A percentile compares a stretch with the other conserved stretches of the same genome.
These are phyloP conservation scores for Myriosclerotinia curreyana DNA, from an alignment of 2,329 filamentous ascomycete species.

Conservation along the genomic window DNA sequence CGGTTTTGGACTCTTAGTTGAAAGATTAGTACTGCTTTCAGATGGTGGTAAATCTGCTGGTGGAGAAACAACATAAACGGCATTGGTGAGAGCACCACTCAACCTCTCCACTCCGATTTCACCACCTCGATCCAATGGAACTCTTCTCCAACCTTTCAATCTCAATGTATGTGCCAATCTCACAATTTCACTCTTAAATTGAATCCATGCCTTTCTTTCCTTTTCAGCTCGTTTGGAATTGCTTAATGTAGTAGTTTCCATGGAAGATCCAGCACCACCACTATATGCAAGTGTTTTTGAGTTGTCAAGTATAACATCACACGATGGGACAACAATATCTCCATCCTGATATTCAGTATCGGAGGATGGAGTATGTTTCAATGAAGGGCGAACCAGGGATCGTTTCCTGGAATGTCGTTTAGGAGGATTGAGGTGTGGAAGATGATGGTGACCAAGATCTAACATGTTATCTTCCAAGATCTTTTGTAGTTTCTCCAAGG, in stretches of 20 bases:
- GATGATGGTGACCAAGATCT: slow-evolving; percentile 38
- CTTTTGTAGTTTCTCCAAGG: slow-evolving; percentile 75
- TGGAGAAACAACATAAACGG: slow-evolving; percentile 89
- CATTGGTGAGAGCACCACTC: slow-evolving; percentile 92
- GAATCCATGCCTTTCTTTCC: slow-evolving; percentile 74
- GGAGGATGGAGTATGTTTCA: slow-evolving; percentile 55
- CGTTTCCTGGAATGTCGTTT: slow-evolving; percentile 28
- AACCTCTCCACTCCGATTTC: slow-evolving; percentile 69
- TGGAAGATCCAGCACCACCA: slow-evolving; percentile 43
- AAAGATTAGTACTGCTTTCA: slow-evolving; percentile 36
- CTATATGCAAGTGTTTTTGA: slow-evolving; percentile 82
- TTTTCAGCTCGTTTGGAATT: slow-evolving; percentile 54
- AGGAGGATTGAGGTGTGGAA: slow-evolving; percentile 31
- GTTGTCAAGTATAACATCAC: slow-evolving; percentile 84
- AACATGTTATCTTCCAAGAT: slow-evolving; percentile 69
- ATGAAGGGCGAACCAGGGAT: slow-evolving; percentile 26
- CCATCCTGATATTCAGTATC: slow-evolving; percentile 83
- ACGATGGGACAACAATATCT: slow-evolving; percentile 79
- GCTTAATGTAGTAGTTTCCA: slow-evolving; percentile 42
- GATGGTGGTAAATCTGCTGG: slow-evolving; percentile 56
- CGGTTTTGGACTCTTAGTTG: slow-evolving; percentile 34
- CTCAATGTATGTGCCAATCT: slow-evolving; percentile 83
- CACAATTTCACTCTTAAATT: slow-evolving; percentile 89
- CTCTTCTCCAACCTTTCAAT: slow-evolving; percentile 85
- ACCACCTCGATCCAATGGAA: slow-evolving; percentile 68